Percentiles rank a stretch among this genome's conserved stretches.
Conservation (phyloP, 805 yeast genomes). For the Pichia paraexigua region DNA sequence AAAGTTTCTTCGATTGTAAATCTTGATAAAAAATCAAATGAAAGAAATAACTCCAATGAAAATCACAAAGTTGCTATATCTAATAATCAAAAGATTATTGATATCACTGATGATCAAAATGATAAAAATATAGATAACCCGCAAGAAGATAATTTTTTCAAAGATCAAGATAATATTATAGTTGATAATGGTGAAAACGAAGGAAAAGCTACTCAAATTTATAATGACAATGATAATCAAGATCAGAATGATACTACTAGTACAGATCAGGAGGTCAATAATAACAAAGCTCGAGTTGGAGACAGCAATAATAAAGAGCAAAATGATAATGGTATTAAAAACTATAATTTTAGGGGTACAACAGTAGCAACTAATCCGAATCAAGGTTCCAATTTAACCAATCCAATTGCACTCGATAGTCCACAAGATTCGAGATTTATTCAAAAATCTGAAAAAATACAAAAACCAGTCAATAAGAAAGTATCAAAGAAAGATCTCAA, state of each 20-base stretch:
- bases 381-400: not conserved
- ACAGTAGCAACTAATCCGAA: not conserved
- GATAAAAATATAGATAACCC: not conserved
- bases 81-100: not conserved
- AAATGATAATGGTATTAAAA: not conserved
- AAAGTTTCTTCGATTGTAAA: not conserved
- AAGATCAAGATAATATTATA: too few species aligned
- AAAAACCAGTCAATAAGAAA: not conserved
- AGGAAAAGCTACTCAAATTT: too few species aligned
- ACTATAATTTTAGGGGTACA: not conserved
- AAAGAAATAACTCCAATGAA: not conserved
- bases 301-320: not conserved
- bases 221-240: too few species aligned
- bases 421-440: not conserved
- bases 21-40: not conserved
- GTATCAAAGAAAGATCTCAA: not conserved
- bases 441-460: not conserved
- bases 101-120: not conserved
- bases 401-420: constrained; percentile 1
- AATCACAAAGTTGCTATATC: not conserved
- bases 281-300: not conserved
- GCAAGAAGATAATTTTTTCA: too few species aligned
- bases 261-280: not conserved
- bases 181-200: too few species aligned
- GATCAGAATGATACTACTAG: not conserved